Percentiles rank a stretch among this genome's conserved stretches.
Conservation (phyloP, 2,329 filamentous ascomycete species). For the Cladosporium sphaerospermum region DNA sequence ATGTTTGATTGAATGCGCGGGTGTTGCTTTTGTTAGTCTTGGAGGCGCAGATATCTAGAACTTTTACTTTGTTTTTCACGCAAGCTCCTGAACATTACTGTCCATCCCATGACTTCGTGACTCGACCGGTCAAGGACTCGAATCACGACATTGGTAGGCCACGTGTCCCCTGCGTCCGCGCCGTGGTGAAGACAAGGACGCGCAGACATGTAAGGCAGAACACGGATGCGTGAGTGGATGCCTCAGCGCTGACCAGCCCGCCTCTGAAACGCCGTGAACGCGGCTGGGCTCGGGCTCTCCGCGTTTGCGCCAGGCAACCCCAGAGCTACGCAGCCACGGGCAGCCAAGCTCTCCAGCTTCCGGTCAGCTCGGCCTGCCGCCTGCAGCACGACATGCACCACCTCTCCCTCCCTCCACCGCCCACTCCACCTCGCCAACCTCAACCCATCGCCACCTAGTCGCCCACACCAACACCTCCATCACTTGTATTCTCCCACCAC, state of each 20-base stretch:
- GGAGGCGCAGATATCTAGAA: background rate
- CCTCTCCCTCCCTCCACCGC: background rate
- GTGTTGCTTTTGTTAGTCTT: background rate
- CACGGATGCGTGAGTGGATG: too few species aligned
- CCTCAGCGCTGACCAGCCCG: too few species aligned
- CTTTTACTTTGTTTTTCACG: background rate
- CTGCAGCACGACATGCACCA: background rate
- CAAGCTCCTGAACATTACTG: background rate
- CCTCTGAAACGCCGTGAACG: too few species aligned
- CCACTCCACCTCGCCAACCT: background rate
- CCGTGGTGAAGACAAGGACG: too few species aligned
- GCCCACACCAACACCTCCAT: background rate
- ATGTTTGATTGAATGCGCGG: background rate
- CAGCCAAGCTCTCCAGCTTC: background rate
- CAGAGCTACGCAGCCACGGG: too few species aligned
- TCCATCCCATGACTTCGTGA: background rate
- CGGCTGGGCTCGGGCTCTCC: background rate
- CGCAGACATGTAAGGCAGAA: too few species aligned
- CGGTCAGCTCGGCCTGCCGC: background rate
- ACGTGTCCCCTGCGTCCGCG: too few species aligned
- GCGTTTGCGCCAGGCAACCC: background rate
- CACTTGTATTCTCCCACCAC: background rate
- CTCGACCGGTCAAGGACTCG: too few species aligned
- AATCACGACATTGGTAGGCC: too few species aligned
- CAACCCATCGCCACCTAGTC: background rate